These are phyloP conservation scores for Aspergillus thermomutatus DNA, from an alignment of 2,329 filamentous ascomycete species.

Conservation along the genomic window DNA sequence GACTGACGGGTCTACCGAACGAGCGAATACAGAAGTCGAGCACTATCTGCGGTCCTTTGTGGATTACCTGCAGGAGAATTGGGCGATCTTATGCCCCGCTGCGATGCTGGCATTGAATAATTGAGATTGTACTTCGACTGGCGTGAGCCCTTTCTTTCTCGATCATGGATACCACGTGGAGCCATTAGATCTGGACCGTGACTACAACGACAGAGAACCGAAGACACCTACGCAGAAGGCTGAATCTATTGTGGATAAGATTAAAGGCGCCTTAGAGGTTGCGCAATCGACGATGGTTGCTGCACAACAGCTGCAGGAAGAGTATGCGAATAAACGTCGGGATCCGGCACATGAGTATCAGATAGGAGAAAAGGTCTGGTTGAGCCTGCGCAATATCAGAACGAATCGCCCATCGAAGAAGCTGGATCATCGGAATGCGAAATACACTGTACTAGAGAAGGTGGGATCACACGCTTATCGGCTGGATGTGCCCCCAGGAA, in stretches of 20 bases:
- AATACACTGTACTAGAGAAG: neutral
- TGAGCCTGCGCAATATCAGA: neutral
- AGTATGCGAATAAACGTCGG: neutral
- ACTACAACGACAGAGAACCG: no score
- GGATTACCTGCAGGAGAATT: no score
- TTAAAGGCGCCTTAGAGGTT: neutral
- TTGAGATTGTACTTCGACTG: constrained; percentile 8
- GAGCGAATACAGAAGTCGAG: constrained; percentile 10
- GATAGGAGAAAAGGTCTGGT: neutral
- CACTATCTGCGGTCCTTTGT: no score
- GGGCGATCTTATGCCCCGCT: constrained; percentile 1
- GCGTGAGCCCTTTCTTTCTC: constrained; percentile 17
- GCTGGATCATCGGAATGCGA: neutral
- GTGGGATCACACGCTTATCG: neutral
- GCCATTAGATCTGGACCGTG: no score
- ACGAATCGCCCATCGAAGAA: neutral
- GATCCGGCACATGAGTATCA: neutral
- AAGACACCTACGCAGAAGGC: no score
- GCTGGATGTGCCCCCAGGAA: no score
- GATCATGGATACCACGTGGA: constrained; percentile 11
- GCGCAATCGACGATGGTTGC: neutral
- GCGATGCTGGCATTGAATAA: constrained; percentile 23
- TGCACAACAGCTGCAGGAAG: neutral
- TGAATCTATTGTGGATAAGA: neutral
- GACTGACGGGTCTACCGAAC: constrained; percentile 23